phyloP scores from a whole-genome alignment of 2,329 filamentous ascomycete species.

The Aspergillus sp. region DNA sequence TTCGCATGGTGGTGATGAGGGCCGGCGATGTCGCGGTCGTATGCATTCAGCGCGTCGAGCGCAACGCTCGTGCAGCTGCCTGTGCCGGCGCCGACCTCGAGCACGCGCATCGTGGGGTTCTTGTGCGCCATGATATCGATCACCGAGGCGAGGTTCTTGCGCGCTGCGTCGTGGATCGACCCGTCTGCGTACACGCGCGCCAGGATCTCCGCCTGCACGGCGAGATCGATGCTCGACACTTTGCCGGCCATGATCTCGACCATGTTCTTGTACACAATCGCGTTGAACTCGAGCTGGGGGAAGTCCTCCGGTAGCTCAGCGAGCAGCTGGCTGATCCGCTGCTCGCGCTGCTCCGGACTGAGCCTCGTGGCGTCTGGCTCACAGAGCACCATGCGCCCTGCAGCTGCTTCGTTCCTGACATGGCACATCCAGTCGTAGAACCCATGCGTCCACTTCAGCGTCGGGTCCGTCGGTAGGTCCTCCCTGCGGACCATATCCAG shows the following conservation, averaged over 20 bases:
- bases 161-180: background rate
- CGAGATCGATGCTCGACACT: background rate
- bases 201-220: background rate
- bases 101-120: constrained; percentile 4
- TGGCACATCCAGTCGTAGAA: background rate
- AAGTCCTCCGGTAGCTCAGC: background rate
- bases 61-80: background rate
- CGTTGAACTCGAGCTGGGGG: background rate
- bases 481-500: background rate
- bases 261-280: background rate
- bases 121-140: constrained; percentile 6
- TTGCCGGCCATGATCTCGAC: background rate
- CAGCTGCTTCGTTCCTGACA: background rate
- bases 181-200: background rate
- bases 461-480: background rate
- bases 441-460: background rate
- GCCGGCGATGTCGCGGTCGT: background rate
- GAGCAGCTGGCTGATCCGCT: background rate
- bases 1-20: background rate
- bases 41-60: background rate
- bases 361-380: background rate
- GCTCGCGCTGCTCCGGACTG: background rate
- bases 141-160: constrained; percentile 3
- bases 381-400: background rate
- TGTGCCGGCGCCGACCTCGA: constrained; percentile 8